phyloP scores from a whole-genome alignment of 176 grass and related monocot species.

The Oryza meyeriana region DNA sequence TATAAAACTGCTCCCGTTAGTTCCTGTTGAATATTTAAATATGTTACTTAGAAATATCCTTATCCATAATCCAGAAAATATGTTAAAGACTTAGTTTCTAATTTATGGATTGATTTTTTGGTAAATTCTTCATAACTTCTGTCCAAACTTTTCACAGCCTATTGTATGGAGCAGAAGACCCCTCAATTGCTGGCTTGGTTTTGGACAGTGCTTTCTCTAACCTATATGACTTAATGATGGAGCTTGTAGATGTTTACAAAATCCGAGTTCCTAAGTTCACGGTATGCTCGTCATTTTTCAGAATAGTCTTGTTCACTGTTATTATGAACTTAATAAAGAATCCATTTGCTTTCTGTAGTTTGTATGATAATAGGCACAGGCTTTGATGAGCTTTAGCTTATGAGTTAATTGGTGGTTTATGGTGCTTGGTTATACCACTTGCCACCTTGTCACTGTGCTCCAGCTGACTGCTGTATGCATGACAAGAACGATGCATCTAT shows the following conservation, averaged over 20 bases:
- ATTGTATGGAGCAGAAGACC: constrained; percentile 98
- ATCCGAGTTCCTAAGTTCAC: constrained; percentile 98
- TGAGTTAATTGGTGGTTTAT: constrained; percentile 16
- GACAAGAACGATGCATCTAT: background rate
- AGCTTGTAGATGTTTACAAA: constrained; percentile 99
- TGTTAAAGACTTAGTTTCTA: constrained; percentile 28
- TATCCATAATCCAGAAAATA: background rate
- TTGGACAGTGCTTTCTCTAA: constrained; percentile 98
- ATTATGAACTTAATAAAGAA: constrained; percentile 8
- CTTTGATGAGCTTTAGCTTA: background rate
- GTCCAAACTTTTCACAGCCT: constrained; percentile 40
- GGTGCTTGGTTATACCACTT: background rate
- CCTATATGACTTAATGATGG: constrained; percentile 98
- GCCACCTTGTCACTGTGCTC: constrained; percentile 5
- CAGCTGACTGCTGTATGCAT: background rate
- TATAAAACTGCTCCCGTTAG: background rate
- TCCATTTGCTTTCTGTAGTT: background rate
- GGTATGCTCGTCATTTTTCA: constrained; percentile 51
- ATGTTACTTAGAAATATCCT: background rate
- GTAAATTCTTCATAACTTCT: constrained; percentile 14
- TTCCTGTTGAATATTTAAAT: background rate
- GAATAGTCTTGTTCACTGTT: constrained; percentile 7
- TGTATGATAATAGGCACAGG: background rate
- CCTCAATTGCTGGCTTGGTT: constrained; percentile 96
- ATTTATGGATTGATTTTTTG: constrained; percentile 23